Evolutionary conservation across 108 stramenopile genomes (phyloP).

Genomic region (Conticribra guillardii): DNA sequence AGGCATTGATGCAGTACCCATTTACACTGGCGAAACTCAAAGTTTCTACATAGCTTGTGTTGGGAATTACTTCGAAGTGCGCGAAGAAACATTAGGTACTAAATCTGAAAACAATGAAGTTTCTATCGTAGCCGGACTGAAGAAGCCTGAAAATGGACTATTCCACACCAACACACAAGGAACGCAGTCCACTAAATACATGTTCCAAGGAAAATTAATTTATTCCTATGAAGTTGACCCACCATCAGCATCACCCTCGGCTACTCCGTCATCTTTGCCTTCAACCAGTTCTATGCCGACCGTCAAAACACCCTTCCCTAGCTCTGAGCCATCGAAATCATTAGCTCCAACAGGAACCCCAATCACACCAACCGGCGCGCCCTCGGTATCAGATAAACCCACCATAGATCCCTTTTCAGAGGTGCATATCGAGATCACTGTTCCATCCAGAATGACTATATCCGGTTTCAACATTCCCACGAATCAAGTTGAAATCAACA

Average conservation of each 20-base stretch:
- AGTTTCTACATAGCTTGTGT: conserved; percentile 27
- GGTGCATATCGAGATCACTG: conserved; percentile 18
- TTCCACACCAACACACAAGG: conserved; percentile 1
- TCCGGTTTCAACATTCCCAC: conserved; percentile 12
- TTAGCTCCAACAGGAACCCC: neutral
- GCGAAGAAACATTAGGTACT: conserved; percentile 1
- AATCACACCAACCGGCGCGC: neutral
- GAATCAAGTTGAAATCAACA: conserved; percentile 1
- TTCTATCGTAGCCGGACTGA: conserved; percentile 3
- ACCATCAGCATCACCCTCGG: conserved; percentile 10
- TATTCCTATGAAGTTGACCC: conserved; percentile 17
- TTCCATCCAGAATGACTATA: conserved; percentile 5
- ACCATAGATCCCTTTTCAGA: conserved; percentile 10
- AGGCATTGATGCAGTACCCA: neutral
- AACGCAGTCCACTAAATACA: conserved; percentile 3
- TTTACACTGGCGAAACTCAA: conserved; percentile 13
- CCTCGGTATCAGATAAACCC: conserved; percentile 7
- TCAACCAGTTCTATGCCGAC: neutral
- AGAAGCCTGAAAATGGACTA: conserved; percentile 6
- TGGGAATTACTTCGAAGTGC: conserved; percentile 16
- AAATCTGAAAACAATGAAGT: neutral
- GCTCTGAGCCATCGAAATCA: neutral
- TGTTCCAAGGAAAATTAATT: conserved; percentile 14
- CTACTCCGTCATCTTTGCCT: conserved; percentile 4
- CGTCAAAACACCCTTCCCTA: neutral